Evolutionary conservation across 306 rosid genomes (phyloP), one percentile per base, ranked within the genome.

Genomic region (Casuarina equisetifolia): DNA sequence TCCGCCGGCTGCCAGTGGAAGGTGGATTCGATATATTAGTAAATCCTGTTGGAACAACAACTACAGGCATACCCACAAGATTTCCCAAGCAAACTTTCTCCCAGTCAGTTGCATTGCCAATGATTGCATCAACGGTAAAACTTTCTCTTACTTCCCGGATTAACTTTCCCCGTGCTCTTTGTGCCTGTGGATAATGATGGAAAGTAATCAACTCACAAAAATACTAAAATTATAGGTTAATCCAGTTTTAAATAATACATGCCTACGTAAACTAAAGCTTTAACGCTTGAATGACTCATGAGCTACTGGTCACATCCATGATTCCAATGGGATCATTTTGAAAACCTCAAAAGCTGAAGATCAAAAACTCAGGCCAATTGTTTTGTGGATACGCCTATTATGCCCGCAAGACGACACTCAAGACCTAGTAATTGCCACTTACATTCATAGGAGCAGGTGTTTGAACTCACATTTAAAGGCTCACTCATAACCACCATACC

Each of bases 11-110:
- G 44, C 81, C 86, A 11, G 61, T 52, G 0, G 86, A 25, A 51
- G 87, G 91, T 9, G 93, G 95, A 61, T 87, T 45, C 11, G 85
- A 49, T 66, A 86, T 84, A 48, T 80, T 78, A 4, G 75, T 83
- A 72, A 91, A 86, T 69, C 93, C 89, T 0, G 93, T 84, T 40
- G 92, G 91, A 80, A 90, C 85, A 67, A 91, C 88, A 6, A 90
- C 79, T 16, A 88, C 89, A 2, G 92, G 98, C 73, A 90, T 77
- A 64, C 96, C 87, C 54, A 90, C 96, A 10, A 93, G 93, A 66
- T 91, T 93, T 75, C 98, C 96, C 43, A 88, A 4, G 80, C 93
- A 90, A 46, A 93, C 89, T 84, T 79, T 89, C 82, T 93, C 98
- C 98, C 95, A 91, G 20, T 91, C 91, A 7, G 92, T 79, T 69